These are phyloP conservation scores for Cercospora citrullina DNA, from an alignment of 2,329 filamentous ascomycete species.

Conservation along the genomic window DNA sequence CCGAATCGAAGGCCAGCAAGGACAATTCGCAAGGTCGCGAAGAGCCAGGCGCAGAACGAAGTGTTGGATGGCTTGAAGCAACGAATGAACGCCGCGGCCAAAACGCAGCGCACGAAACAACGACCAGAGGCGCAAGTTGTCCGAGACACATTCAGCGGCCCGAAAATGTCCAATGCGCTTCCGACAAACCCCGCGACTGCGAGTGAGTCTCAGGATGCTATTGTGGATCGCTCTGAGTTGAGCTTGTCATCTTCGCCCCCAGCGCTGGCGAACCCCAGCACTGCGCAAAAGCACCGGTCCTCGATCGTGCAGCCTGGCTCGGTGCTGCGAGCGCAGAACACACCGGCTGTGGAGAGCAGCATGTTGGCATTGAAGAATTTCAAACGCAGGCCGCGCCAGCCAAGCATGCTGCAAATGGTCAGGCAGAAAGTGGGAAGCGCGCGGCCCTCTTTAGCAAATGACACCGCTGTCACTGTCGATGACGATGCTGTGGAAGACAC, in stretches of 20 bases:
- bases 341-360: conserved; percentile 47
- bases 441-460: conserved; percentile 28
- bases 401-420: conserved; percentile 52
- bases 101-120: conserved; percentile 25
- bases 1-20: conserved; percentile 28
- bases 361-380: conserved; percentile 54
- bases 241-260: conserved; percentile 36
- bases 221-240: conserved; percentile 24
- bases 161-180: conserved; percentile 1
- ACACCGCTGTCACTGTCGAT: conserved; percentile 18
- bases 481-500: conserved; percentile 45
- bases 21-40: conserved; percentile 32
- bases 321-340: conserved; percentile 46
- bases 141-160: background rate
- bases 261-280: conserved; percentile 36
- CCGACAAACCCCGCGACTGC: conserved; percentile 13
- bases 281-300: conserved; percentile 31
- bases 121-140: conserved; percentile 2
- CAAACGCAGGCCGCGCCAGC: conserved; percentile 51
- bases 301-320: conserved; percentile 42
- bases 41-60: conserved; percentile 31
- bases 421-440: conserved; percentile 40
- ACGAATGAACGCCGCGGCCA: conserved; percentile 37
- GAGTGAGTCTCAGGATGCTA: conserved; percentile 17
- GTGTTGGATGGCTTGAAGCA: conserved; percentile 38